Conservation (phyloP, 2,329 filamentous ascomycete species). For the Cladosporium sp. region DNA sequence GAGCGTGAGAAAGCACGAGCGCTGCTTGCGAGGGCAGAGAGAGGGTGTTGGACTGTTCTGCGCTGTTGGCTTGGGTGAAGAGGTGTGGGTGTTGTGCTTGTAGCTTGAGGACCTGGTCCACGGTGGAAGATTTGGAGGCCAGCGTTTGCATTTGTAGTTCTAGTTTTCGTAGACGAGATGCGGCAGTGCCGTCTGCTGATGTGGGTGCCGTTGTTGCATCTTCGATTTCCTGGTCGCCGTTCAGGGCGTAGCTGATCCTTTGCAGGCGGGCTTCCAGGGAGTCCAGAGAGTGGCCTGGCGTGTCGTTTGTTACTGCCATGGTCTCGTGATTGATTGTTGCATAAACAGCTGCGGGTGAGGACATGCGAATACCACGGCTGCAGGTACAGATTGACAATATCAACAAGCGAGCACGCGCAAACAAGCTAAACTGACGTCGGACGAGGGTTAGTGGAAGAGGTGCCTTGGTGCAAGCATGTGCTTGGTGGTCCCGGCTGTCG, state of each 20-base stretch:
- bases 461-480: not conserved
- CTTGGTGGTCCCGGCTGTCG: not conserved
- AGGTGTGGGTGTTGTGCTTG: conserved; percentile 46
- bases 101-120: conserved; percentile 45
- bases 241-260: conserved; percentile 47
- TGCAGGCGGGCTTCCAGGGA: conserved; percentile 49
- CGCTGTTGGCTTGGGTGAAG: conserved; percentile 31
- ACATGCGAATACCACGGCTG: not conserved
- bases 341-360: not conserved
- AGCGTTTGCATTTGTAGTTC: conserved; percentile 41
- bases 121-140: conserved; percentile 42
- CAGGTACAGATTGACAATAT: not conserved
- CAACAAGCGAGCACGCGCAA: conserved; percentile 1
- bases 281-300: conserved; percentile 41
- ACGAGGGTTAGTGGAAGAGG: not conserved
- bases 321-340: not conserved
- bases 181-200: conserved; percentile 10
- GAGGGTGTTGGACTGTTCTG: conserved; percentile 30
- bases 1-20: conserved; percentile 49
- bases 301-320: conserved; percentile 7
- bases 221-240: conserved; percentile 35
- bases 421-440: not conserved
- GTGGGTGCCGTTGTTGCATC: conserved; percentile 7
- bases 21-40: conserved; percentile 33
- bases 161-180: conserved; percentile 25